phyloP scores from a whole-genome alignment of 108 stramenopile species.

The Parietichytrium sp. region DNA sequence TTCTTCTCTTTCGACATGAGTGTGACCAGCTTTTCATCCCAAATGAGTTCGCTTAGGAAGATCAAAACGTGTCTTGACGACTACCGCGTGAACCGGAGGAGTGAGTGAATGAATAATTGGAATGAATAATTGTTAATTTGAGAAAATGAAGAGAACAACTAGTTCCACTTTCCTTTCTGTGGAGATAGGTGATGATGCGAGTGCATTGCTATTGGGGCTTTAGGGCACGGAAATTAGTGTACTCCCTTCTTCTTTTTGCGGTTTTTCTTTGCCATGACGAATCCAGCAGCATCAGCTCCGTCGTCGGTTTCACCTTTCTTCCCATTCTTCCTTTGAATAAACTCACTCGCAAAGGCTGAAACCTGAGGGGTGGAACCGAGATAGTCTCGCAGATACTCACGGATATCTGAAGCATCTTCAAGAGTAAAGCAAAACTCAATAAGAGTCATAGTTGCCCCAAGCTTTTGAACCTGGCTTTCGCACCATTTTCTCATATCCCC shows the following conservation, averaged over 20 bases:
- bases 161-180: too few relatives aligned
- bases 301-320: conserved; percentile 48
- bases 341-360: conserved; percentile 86
- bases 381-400: conserved; percentile 87
- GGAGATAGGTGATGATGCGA: too few relatives aligned
- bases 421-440: conserved; percentile 88
- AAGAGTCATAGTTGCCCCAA: conserved; percentile 84
- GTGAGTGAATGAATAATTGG: too few relatives aligned
- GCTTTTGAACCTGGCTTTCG: conserved; percentile 80
- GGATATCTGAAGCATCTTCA: conserved; percentile 79
- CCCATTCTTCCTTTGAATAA: conserved; percentile 76
- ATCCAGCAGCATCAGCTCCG: neutral
- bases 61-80: too few relatives aligned
- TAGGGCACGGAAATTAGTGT: too few relatives aligned
- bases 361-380: conserved; percentile 85
- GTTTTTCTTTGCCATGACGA: conserved; percentile 1
- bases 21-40: too few relatives aligned
- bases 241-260: neutral
- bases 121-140: too few relatives aligned
- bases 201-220: too few relatives aligned
- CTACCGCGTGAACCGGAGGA: too few relatives aligned
- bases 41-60: too few relatives aligned
- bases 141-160: too few relatives aligned
- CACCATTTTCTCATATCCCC: conserved; percentile 82
- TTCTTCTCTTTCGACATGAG: too few relatives aligned